phyloP scores from a whole-genome alignment of 2,329 filamentous ascomycete genomes.

The Claviceps humidiphila region DNA sequence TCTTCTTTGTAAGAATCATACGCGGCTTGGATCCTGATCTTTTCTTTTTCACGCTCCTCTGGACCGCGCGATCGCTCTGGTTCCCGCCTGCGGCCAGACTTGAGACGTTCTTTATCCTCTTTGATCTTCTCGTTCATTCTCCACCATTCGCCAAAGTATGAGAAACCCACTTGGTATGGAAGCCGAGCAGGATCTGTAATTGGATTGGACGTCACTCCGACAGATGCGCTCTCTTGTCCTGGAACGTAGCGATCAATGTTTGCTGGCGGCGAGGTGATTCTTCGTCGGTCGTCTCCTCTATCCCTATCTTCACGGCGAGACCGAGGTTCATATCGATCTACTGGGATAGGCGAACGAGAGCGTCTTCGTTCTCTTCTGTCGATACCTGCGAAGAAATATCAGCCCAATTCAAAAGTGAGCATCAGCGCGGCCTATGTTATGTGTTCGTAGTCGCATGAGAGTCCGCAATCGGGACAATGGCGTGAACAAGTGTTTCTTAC shows the following conservation, averaged over 20 bases:
- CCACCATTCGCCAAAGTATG: conserved; percentile 81
- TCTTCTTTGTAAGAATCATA: conserved; percentile 58
- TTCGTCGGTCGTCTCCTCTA: conserved; percentile 48
- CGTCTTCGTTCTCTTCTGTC: conserved; percentile 48
- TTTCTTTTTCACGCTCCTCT: conserved; percentile 68
- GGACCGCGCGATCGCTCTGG: conserved; percentile 49
- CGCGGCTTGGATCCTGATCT: conserved; percentile 59
- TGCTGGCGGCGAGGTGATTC: conserved; percentile 47
- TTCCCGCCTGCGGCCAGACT: conserved; percentile 55
- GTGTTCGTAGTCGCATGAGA: background rate
- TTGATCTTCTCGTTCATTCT: conserved; percentile 69
- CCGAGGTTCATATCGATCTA: conserved; percentile 68
- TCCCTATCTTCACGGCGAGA: conserved; percentile 53
- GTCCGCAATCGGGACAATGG: background rate
- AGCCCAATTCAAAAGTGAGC: background rate
- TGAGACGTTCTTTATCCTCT: conserved; percentile 61
- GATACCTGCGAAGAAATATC: conserved; percentile 26
- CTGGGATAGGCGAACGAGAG: conserved; percentile 56
- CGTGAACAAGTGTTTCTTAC: conserved; percentile 35
- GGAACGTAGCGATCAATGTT: conserved; percentile 81
- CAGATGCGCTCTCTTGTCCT: conserved; percentile 45
- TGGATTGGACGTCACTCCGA: conserved; percentile 44
- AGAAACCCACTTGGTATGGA: conserved; percentile 72
- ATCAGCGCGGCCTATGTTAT: background rate
- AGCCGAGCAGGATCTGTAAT: conserved; percentile 59